A percentile compares a stretch with the other conserved stretches of the same genome.
These are phyloP conservation scores for Boletus vermiculosoides DNA, from an alignment of 768 basidiomycete species.

Conservation along the genomic window DNA sequence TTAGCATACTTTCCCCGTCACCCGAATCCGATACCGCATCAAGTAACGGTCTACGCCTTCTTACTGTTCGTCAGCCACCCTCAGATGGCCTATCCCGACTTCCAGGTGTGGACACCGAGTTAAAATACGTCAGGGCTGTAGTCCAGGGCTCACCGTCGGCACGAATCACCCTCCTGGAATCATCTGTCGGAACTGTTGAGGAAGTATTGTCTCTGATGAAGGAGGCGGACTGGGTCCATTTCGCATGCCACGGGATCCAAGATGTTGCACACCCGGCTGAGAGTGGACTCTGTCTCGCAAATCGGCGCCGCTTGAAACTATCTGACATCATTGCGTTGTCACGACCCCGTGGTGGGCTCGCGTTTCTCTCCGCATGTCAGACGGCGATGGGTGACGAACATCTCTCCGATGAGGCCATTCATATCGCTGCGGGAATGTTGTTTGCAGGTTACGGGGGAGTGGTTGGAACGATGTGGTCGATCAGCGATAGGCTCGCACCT, in stretches of 20 bases:
- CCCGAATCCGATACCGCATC: neutral
- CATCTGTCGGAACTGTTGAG: neutral
- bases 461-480: slow-evolving; percentile 46
- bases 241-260: neutral
- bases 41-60: neutral
- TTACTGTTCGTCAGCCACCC: neutral
- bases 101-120: neutral
- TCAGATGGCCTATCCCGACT: neutral
- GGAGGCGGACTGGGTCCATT: neutral
- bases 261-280: slow-evolving; percentile 11
- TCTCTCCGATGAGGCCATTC: slow-evolving; percentile 39
- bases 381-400: slow-evolving; percentile 38
- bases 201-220: neutral
- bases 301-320: neutral
- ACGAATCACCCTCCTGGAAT: neutral
- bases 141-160: neutral
- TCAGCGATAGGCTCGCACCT: slow-evolving; percentile 38
- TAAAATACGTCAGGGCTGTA: neutral
- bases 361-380: slow-evolving; percentile 49
- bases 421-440: slow-evolving; percentile 44
- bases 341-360: slow-evolving; percentile 30
- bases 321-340: slow-evolving; percentile 8
- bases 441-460: slow-evolving; percentile 32
- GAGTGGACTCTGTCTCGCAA: slow-evolving; percentile 18
- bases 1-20: neutral